Conservation (phyloP, 1,284 basidiomycete genomes). For the Schizophyllum amplum region DNA sequence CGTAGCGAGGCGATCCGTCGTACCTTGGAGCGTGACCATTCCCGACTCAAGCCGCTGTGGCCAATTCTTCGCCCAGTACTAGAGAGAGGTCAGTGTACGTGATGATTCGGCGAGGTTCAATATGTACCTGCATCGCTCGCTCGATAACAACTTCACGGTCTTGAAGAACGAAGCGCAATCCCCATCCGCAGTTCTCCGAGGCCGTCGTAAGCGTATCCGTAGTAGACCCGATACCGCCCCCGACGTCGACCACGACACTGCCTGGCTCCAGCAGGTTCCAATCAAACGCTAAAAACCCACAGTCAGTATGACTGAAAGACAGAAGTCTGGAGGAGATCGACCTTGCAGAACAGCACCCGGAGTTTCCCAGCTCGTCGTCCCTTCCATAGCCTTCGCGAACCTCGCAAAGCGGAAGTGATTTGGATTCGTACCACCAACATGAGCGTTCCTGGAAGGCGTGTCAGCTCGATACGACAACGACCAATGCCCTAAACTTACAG, state of each 20-base stretch:
- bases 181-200: constrained; percentile 24
- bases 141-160: constrained; percentile 56
- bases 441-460: not conserved
- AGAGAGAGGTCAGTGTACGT: constrained; percentile 12
- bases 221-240: constrained; percentile 69
- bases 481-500: not conserved
- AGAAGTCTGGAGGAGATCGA: constrained; percentile 19
- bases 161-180: constrained; percentile 58
- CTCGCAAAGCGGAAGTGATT: constrained; percentile 44
- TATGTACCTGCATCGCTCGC: constrained; percentile 42
- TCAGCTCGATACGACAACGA: not conserved
- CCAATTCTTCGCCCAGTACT: constrained; percentile 54
- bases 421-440: constrained; percentile 19
- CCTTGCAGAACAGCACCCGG: constrained; percentile 48
- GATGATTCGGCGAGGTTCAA: not conserved
- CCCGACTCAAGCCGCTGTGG: constrained; percentile 53
- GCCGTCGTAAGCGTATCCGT: constrained; percentile 56
- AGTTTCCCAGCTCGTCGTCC: constrained; percentile 56
- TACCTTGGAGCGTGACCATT: constrained; percentile 51
- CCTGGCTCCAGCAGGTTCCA: constrained; percentile 50
- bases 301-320: constrained; percentile 6
- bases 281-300: constrained; percentile 41
- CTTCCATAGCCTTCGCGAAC: constrained; percentile 66
- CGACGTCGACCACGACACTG: constrained; percentile 63
- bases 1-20: constrained; percentile 1